These are phyloP conservation scores for Pisolithus tinctorius DNA, from an alignment of 768 basidiomycete species.

Conservation along the genomic window DNA sequence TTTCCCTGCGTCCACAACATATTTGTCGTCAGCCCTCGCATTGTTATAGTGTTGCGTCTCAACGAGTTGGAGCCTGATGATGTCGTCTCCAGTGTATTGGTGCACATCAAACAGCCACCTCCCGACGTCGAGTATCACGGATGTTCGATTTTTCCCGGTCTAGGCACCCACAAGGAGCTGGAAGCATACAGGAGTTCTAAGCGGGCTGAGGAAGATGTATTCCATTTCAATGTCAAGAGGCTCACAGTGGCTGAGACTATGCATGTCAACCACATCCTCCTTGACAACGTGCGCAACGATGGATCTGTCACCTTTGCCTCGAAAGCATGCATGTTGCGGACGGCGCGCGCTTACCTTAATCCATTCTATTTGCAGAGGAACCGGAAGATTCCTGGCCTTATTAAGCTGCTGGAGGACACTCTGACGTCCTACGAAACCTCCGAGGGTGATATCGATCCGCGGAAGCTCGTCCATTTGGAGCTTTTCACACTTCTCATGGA, in stretches of 20 bases:
- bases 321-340: conserved; percentile 1
- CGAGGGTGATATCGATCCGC: background rate
- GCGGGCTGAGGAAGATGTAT: conserved; percentile 16
- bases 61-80: background rate
- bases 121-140: background rate
- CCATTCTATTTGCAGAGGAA: background rate
- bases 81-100: background rate
- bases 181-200: conserved; percentile 1
- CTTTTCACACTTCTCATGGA: conserved; percentile 5
- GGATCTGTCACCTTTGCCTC: conserved; percentile 4
- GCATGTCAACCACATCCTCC: conserved; percentile 1
- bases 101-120: background rate
- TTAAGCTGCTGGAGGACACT: background rate
- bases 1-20: conserved; percentile 20
- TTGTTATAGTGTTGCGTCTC: conserved; percentile 25
- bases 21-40: conserved; percentile 31
- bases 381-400: background rate
- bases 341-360: background rate
- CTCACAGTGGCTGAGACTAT: conserved; percentile 9
- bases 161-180: background rate
- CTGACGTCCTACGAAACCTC: background rate
- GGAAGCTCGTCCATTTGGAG: background rate
- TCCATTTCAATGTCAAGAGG: conserved; percentile 25
- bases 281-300: background rate
- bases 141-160: too few species aligned